Evolutionary conservation across 108 stramenopile genomes (phyloP), one percentile per base, ranked within the genome.

Genomic region (Fragilaria crotonensis): DNA sequence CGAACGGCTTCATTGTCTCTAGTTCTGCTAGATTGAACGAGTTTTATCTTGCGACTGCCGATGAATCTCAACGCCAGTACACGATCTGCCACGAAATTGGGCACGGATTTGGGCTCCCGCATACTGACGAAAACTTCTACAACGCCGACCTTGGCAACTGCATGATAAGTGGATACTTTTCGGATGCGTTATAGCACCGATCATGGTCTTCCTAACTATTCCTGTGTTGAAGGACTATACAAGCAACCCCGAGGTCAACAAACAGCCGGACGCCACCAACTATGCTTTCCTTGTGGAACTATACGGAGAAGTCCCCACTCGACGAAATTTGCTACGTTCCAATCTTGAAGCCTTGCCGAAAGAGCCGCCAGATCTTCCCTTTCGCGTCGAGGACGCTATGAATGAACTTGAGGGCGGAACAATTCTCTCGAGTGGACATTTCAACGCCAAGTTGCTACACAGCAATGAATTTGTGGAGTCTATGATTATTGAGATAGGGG

Each of bases 91-190:
- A 79, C 50, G 78, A 79, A 66, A 26, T 62, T 52, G 70, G 83
- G 4, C 83, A 84, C 57, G 81, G 85, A 23, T 76, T 86, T 62
- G 91, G 91, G 3, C 54, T 93, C 33, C 84, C 83, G 5, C 91
- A 93, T 52, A 80, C 66, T 31, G 90, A 92, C 58, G 90, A 89
- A 57, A 73, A 80, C 59, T 87, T 93, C 57, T 67, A 62, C 49
- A 92, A 92, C 63, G n/a, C 30, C 3, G 90, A 89, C 52, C 59
- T 83, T 47, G 87, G 87, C 1, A 87, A 85, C 49, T 93, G 91
- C 53, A 93, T 93, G 91, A 86, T 41, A 41, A 41, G 36, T 41
- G 36, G 7, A n/a, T n/a, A n/a, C n/a, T n/a, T n/a, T n/a, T n/a
- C n/a, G n/a, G n/a, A n/a, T n/a, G n/a, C n/a, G n/a, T n/a, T n/a